phyloP scores from a whole-genome alignment of 495 filamentous ascomycete species.

The Xylaria nigripes region DNA sequence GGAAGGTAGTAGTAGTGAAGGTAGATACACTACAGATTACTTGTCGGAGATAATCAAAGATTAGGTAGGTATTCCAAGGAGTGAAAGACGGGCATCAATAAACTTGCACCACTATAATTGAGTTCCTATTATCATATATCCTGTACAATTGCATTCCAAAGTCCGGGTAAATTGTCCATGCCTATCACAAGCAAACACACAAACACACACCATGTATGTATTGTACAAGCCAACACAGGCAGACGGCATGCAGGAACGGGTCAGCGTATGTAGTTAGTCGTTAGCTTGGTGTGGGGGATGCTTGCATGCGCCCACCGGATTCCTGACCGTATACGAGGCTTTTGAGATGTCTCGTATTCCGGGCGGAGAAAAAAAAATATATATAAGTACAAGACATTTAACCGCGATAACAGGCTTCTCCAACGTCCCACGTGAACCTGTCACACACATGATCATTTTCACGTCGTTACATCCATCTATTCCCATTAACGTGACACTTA shows the following conservation, averaged over 20 bases:
- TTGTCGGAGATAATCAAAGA: no score
- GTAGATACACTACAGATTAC: no score
- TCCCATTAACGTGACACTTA: background rate
- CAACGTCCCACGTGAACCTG: constrained; percentile 3
- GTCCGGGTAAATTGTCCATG: background rate
- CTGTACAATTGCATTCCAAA: no score
- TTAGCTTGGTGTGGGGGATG: constrained; percentile 8
- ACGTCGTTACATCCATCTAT: no score
- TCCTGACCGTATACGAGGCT: background rate
- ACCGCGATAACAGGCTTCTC: background rate
- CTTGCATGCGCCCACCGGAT: constrained; percentile 4
- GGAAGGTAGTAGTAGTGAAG: no score
- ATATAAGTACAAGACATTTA: background rate
- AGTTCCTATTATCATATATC: no score
- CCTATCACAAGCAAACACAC: background rate
- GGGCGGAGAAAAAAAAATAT: background rate
- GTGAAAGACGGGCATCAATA: no score
- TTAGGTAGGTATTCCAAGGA: no score
- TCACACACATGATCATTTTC: no score
- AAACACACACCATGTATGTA: background rate
- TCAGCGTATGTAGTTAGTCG: background rate
- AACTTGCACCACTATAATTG: no score
- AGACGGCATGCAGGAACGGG: background rate
- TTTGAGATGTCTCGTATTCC: constrained; percentile 9
- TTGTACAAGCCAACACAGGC: background rate